phyloP scores from a whole-genome alignment of 441 rosid species.

The Pelargonium fulgidum region DNA sequence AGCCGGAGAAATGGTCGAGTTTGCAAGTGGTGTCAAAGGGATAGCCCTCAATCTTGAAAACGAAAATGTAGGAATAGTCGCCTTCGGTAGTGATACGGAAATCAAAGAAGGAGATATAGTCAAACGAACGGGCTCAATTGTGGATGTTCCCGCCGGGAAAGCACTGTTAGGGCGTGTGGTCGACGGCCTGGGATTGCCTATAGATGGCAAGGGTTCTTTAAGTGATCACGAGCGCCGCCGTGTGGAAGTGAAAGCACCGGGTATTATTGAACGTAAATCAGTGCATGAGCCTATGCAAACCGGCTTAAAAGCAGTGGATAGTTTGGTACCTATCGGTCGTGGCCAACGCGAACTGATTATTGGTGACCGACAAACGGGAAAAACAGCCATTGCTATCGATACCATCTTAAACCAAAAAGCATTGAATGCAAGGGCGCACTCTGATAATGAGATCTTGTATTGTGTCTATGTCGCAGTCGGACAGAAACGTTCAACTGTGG shows the following conservation, averaged over 20 bases:
- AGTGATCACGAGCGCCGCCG: background rate
- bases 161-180: background rate
- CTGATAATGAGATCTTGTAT: background rate
- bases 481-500: conserved; percentile 3
- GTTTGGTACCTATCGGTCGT: background rate
- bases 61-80: conserved; percentile 13
- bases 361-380: background rate
- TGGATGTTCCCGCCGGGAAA: background rate
- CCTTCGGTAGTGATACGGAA: background rate
- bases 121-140: background rate
- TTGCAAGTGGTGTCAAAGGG: conserved; percentile 13
- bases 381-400: background rate
- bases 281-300: no score
- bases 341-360: background rate
- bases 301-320: background rate
- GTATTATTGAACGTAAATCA: background rate
- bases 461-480: background rate
- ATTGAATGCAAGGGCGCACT: background rate
- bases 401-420: background rate
- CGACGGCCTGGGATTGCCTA: background rate
- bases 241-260: background rate
- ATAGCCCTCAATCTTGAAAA: conserved; percentile 16
- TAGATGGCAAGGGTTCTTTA: background rate
- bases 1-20: conserved; percentile 1
- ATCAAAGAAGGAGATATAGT: background rate